Percentiles rank a stretch among this genome's conserved stretches.
These are phyloP conservation scores for Ceratocystis alfenasii DNA, from an alignment of 2,329 filamentous ascomycete species.

Conservation along the genomic window DNA sequence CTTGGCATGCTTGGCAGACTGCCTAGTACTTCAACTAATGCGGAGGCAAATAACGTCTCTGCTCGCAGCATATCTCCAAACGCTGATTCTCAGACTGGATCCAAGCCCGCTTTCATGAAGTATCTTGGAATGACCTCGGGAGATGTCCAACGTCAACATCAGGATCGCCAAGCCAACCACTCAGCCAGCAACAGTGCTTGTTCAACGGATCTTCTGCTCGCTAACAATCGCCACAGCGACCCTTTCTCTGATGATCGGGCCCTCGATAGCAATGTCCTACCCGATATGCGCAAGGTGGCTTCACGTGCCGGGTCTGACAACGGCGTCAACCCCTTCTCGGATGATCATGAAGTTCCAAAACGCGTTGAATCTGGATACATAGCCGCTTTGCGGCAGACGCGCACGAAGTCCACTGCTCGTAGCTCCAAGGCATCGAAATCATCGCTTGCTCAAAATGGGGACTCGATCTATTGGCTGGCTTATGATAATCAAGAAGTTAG, in stretches of 20 bases:
- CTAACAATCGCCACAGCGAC: constrained; percentile 32
- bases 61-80: constrained; percentile 2
- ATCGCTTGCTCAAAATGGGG: constrained; percentile 26
- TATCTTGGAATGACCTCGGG: constrained; percentile 35
- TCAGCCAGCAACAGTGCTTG: constrained; percentile 28
- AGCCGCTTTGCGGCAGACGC: constrained; percentile 38
- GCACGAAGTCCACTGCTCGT: constrained; percentile 33
- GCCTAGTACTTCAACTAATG: background rate
- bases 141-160: constrained; percentile 32
- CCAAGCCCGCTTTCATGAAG: constrained; percentile 36
- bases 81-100: background rate
- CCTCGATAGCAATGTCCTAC: constrained; percentile 28
- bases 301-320: constrained; percentile 27
- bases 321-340: constrained; percentile 34
- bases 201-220: constrained; percentile 32
- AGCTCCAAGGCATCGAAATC: constrained; percentile 26
- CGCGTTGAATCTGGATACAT: constrained; percentile 35
- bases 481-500: constrained; percentile 33
- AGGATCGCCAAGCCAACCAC: constrained; percentile 29
- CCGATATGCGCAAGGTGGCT: constrained; percentile 7
- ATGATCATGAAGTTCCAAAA: constrained; percentile 35
- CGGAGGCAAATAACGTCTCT: constrained; percentile 13
- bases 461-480: constrained; percentile 35
- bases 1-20: constrained; percentile 22
- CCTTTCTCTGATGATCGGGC: constrained; percentile 41